These are phyloP conservation scores for Ambrosia artemisiifolia DNA, from an alignment of 129 eudicot genomes.

Conservation along the genomic window DNA sequence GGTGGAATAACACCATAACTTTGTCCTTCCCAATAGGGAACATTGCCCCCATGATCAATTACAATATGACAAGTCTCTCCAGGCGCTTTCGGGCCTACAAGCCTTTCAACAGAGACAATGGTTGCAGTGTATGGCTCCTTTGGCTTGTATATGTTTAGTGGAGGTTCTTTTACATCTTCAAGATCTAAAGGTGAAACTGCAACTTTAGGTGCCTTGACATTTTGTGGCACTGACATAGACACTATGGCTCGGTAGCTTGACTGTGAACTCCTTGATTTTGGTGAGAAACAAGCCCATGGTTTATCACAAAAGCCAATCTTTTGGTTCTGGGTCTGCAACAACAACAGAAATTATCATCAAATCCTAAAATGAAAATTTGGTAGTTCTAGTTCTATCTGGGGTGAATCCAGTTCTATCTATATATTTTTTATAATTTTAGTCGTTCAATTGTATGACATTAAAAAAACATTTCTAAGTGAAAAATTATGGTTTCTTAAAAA, in stretches of 20 bases:
- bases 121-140: conserved; percentile 90
- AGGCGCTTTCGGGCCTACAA: conserved; percentile 92
- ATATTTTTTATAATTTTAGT: too few species aligned
- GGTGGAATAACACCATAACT: conserved; percentile 97
- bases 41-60: conserved; percentile 88
- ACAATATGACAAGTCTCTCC: conserved; percentile 98
- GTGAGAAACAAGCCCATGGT: conserved; percentile 37
- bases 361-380: not conserved
- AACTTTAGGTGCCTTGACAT: conserved; percentile 51
- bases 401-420: too few species aligned
- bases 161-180: conserved; percentile 85
- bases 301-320: conserved; percentile 46
- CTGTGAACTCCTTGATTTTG: conserved; percentile 33
- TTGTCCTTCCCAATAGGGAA: conserved; percentile 99
- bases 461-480: too few species aligned
- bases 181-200: conserved; percentile 67
- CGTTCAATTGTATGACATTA: too few species aligned
- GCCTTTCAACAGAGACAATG: conserved; percentile 89
- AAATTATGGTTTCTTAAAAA: too few species aligned
- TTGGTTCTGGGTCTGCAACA: conserved; percentile 40
- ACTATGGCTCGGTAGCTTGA: conserved; percentile 45
- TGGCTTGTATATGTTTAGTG: conserved; percentile 70
- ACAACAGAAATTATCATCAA: conserved; percentile 4
- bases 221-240: conserved; percentile 82
- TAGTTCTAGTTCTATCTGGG: too few species aligned